Evolutionary conservation across 1,284 basidiomycete genomes (phyloP).

Genomic region (Cryptococcus hybrid): DNA sequence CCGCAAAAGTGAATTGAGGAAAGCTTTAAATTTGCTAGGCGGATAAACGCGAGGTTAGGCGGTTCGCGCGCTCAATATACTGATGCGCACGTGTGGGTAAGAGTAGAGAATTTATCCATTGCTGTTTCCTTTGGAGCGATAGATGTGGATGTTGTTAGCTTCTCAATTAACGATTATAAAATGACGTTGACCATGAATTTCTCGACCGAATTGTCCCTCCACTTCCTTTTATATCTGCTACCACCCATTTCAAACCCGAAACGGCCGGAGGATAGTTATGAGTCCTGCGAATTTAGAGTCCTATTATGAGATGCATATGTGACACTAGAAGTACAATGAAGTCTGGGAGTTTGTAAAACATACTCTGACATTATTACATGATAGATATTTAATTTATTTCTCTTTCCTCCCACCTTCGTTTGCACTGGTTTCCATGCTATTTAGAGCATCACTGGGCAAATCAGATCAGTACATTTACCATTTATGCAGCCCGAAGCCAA

Average conservation of each 20-base stretch:
- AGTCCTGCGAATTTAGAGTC: too few relatives aligned
- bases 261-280: too few relatives aligned
- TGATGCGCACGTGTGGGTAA: neutral
- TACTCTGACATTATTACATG: too few relatives aligned
- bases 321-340: neutral
- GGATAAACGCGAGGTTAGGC: constrained; percentile 18
- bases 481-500: neutral
- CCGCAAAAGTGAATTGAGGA: constrained; percentile 69
- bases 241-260: too few relatives aligned
- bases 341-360: neutral
- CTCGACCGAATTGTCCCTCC: too few relatives aligned
- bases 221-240: too few relatives aligned
- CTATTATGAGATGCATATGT: neutral
- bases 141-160: neutral
- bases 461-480: neutral
- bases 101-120: neutral
- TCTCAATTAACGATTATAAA: neutral
- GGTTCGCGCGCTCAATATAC: too few relatives aligned
- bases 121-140: too few relatives aligned
- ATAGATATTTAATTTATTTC: too few relatives aligned
- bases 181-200: neutral
- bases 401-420: neutral
- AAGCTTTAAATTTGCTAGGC: constrained; percentile 71
- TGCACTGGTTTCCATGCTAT: neutral
- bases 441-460: neutral